phyloP scores from a whole-genome alignment of 2,329 filamentous ascomycete genomes.

The Dactylella cylindrospora region DNA sequence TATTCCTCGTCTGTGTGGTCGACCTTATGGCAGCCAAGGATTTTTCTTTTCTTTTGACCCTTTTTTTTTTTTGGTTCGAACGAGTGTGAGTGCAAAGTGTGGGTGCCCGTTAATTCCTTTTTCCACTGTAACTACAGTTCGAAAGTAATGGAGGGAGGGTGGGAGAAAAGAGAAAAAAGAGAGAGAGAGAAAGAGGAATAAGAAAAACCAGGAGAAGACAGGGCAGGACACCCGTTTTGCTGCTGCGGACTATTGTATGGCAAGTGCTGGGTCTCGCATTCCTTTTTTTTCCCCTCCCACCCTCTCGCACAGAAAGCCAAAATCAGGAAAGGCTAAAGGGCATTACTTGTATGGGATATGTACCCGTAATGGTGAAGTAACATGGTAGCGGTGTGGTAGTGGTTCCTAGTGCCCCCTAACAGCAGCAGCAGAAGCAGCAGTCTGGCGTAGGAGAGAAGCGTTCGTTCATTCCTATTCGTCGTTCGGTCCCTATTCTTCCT shows the following conservation, averaged over 20 bases:
- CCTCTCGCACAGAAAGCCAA: too few species aligned
- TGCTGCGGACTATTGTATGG: conserved; percentile 41
- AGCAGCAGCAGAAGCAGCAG: conserved; percentile 26
- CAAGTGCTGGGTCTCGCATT: conserved; percentile 38
- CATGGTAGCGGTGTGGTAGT: too few species aligned
- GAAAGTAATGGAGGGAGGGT: conserved; percentile 16
- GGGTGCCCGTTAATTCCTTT: conserved; percentile 42
- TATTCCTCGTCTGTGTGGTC: neutral
- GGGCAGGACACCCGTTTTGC: conserved; percentile 38
- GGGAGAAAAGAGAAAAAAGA: conserved; percentile 21
- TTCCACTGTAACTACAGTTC: too few species aligned
- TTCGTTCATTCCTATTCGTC: conserved; percentile 44
- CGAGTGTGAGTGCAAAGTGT: conserved; percentile 11
- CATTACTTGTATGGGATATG: conserved; percentile 16
- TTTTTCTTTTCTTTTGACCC: conserved; percentile 14
- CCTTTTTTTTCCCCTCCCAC: conserved; percentile 5
- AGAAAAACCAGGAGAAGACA: conserved; percentile 7
- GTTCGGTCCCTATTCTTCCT: conserved; percentile 42
- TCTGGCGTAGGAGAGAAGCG: conserved; percentile 31
- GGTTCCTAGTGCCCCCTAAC: too few species aligned
- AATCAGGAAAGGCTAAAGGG: conserved; percentile 32
- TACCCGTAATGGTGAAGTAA: conserved; percentile 37
- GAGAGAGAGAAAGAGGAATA: neutral
- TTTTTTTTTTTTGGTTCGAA: neutral
- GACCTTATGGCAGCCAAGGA: conserved; percentile 19